Evolutionary conservation across 1,139 yeast genomes (phyloP), one percentile per base, ranked within the genome.

Genomic region (Geotrichum histeridarum): DNA sequence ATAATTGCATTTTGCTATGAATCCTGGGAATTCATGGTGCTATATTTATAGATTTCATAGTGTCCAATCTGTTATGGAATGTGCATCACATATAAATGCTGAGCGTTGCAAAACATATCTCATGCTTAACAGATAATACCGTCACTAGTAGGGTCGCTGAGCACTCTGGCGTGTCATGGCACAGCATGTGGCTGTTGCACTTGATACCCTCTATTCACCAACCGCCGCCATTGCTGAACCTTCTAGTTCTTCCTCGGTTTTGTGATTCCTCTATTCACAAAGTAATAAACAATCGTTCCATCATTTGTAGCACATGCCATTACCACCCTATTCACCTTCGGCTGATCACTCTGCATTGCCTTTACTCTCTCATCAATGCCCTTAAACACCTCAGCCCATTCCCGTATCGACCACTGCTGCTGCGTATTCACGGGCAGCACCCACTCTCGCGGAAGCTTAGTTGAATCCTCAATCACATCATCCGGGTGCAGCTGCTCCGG

Each of bases 221-320:
- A 22, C 3, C 27, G 3, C 5, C 27, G 3, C 27, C 27, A 22
- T 22, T 22, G 27, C 27, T 3, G 27, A 22, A 22, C 27, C 27
- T 22, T 22, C 38, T 45, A 80, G 61, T 79, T 79, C 62, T 77
- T 77, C 42, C 80, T 70, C 2, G 90, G 90, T 64, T 77, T 79
- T 8, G 76, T 78, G 15, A 84, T 71, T 0, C 88, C 90, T 58
- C 78, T 78, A 63, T 83, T 79, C 39, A 83, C 75, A 61, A 81
- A 77, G 63, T 84, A 84, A 63, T 83, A 85, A 5, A 83, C 85
- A 2, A 85, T 76, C 0, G 89, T 82, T 0, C 86, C 83, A 65
- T 84, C 91, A 53, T 76, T 75, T 54, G 83, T 81, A 8, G 79
- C 74, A 59, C 84, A 70, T 0, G 80, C 89, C 65, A 83, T 67